phyloP scores from a whole-genome alignment of 371 early-diverging fungal species.

The Coemansia sp. region DNA sequence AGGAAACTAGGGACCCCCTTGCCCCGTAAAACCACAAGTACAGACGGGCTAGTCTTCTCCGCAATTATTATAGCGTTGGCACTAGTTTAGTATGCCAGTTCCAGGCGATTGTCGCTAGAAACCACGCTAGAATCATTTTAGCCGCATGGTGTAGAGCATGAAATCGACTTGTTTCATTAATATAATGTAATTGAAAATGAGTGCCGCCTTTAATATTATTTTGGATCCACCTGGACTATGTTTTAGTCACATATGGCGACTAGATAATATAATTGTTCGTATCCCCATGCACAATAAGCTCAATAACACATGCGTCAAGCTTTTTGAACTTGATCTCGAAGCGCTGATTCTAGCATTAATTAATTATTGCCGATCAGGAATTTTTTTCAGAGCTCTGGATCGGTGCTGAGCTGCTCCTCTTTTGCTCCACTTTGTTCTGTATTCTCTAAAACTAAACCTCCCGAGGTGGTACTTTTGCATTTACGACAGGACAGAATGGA shows the following conservation, averaged over 20 bases:
- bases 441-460: neutral
- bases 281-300: neutral
- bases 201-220: neutral
- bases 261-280: neutral
- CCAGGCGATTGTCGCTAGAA: neutral
- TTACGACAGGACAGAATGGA: constrained; percentile 20
- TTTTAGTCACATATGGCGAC: neutral
- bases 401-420: neutral
- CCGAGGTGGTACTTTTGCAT: neutral
- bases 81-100: neutral
- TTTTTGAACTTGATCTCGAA: neutral
- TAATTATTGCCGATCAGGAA: neutral
- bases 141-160: neutral
- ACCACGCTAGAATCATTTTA: neutral
- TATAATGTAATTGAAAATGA: neutral
- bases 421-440: neutral
- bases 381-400: neutral
- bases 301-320: neutral
- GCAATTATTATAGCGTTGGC: neutral
- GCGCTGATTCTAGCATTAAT: neutral
- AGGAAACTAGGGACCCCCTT: neutral
- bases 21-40: neutral
- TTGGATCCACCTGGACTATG: neutral
- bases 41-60: constrained; percentile 2
- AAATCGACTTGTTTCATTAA: neutral